Evolutionary conservation across 768 basidiomycete genomes (phyloP).

Genomic region (Lentinula sp.): DNA sequence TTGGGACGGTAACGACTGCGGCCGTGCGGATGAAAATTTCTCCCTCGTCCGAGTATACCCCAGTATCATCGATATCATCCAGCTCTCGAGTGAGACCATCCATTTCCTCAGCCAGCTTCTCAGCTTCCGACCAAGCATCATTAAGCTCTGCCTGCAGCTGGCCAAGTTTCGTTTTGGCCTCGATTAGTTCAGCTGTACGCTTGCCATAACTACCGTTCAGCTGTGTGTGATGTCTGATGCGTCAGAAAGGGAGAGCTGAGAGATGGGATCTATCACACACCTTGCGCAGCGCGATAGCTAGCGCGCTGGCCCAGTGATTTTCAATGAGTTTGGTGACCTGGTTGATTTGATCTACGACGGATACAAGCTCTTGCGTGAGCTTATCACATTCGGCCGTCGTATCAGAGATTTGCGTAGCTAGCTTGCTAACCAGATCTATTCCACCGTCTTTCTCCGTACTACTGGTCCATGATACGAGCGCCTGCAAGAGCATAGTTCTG

Average conservation of each 20-base stretch:
- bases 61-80: conserved; percentile 35
- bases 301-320: conserved; percentile 68
- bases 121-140: conserved; percentile 78
- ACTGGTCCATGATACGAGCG: conserved; percentile 49
- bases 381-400: conserved; percentile 53
- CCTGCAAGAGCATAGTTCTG: conserved; percentile 66
- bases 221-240: conserved; percentile 16
- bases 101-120: conserved; percentile 65
- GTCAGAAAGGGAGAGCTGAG: neutral
- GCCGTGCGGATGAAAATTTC: conserved; percentile 41
- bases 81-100: conserved; percentile 70
- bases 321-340: conserved; percentile 60
- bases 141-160: conserved; percentile 62
- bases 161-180: conserved; percentile 36
- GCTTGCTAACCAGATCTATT: conserved; percentile 30
- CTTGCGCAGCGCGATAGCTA: conserved; percentile 74
- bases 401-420: conserved; percentile 56
- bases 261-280: conserved; percentile 19
- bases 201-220: conserved; percentile 70
- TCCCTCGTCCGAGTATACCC: conserved; percentile 13
- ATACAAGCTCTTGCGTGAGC: conserved; percentile 50
- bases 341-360: conserved; percentile 53
- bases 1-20: conserved; percentile 35
- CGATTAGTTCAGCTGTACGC: conserved; percentile 51
- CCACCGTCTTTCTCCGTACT: conserved; percentile 25